phyloP scores from a whole-genome alignment of 2,329 filamentous ascomycete species.

The Pestalotiopsis sp. region DNA sequence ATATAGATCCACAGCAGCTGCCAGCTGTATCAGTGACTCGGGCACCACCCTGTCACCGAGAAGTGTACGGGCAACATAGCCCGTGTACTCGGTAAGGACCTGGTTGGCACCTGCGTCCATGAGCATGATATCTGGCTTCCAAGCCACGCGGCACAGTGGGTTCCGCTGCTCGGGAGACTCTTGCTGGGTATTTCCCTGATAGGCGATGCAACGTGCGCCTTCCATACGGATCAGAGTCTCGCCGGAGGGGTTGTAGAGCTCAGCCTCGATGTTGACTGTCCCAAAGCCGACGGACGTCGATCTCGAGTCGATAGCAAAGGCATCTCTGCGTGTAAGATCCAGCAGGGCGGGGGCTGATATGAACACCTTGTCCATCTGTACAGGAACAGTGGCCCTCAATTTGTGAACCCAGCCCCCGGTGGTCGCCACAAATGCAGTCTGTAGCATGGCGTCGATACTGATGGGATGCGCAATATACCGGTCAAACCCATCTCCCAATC shows the following conservation, averaged over 20 bases:
- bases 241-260: conserved; percentile 11
- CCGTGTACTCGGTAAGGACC: background rate
- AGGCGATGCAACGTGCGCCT: background rate
- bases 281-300: conserved; percentile 10
- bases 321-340: background rate
- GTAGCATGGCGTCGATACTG: conserved; percentile 13
- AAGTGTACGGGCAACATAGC: background rate
- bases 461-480: conserved; percentile 14
- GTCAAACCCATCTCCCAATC: background rate
- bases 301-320: background rate
- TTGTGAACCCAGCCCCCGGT: conserved; percentile 11
- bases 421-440: conserved; percentile 4
- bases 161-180: conserved; percentile 9
- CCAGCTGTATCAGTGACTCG: background rate
- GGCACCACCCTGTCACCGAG: no score
- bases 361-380: background rate
- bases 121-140: conserved; percentile 19
- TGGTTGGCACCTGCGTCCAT: background rate
- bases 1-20: background rate
- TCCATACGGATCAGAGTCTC: conserved; percentile 10
- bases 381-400: conserved; percentile 13
- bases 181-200: background rate
- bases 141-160: conserved; percentile 17
- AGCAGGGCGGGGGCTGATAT: background rate
- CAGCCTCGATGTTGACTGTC: conserved; percentile 5